Evolutionary conservation across 2,329 filamentous ascomycete genomes (phyloP), one percentile per base, ranked within the genome.

Genomic region (Aspergillus hiratsukae): DNA sequence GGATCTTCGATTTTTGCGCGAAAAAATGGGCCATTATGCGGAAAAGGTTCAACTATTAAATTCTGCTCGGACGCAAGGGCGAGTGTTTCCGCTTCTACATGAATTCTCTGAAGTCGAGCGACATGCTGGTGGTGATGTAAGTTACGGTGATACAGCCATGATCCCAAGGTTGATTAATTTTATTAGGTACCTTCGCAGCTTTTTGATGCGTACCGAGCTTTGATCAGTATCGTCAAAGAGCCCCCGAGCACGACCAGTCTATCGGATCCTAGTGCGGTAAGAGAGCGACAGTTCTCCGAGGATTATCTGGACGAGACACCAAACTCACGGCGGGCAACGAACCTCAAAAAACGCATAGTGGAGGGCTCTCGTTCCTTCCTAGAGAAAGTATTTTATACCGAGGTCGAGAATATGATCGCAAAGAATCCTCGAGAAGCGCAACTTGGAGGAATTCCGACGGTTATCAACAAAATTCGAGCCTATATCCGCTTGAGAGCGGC

Each of bases 371-470:
- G 90, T 59, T 77, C 74, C 14, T 95, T 89, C 72, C 77, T 97
- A 27, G 93, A 97, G 75, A 86, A 85, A 66, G 83, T 88, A 61
- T 97, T 96, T 72, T 86, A 89, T 69, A 80, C 81, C 50, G 86
- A 93, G 63, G 81, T 97, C 40, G 90, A 96, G 69, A 81, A 80
- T 9, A 79, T 89, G 43, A 88, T 99, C 58, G 81, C 84, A 41
- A 95, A 89, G 72, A 90, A 94, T 69, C 91, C 92, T 2, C 85
- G 88, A 54, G 92, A 97, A 69, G 93, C 94, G 29, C 90, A 90
- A 69, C 83, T 96, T 45, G 94, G 94, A 58, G 94, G 94, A 61
- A 84, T 91, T 43, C 94, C 94, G 1, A 91, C 92, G 54, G 84
- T 91, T 23, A 83, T 92, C 62, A 96, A 90, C 79, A 96, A 96